These are phyloP conservation scores for Elsinoe necatrix DNA, from an alignment of 2,329 filamentous ascomycete species.

Conservation along the genomic window DNA sequence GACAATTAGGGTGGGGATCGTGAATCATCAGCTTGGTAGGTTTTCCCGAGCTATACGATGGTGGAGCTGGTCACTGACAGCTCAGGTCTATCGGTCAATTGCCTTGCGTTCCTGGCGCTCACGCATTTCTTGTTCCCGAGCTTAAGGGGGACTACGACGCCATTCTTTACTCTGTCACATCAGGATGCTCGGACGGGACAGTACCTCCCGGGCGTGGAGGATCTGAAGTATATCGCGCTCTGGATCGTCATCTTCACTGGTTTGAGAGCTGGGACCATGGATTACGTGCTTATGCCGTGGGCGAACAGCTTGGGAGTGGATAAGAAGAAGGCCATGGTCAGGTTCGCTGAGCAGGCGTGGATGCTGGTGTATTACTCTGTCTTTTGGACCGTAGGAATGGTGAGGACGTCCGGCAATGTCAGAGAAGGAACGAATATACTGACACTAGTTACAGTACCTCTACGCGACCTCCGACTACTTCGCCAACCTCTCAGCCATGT, in stretches of 20 bases:
- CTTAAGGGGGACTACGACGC: constrained; percentile 67
- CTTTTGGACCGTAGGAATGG: constrained; percentile 73
- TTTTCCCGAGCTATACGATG: background rate
- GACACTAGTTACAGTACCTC: constrained; percentile 54
- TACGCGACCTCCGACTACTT: constrained; percentile 70
- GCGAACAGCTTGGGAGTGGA: constrained; percentile 64
- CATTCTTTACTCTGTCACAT: constrained; percentile 84
- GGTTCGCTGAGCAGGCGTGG: constrained; percentile 94
- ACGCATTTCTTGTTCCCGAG: constrained; percentile 76
- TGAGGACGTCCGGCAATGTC: background rate
- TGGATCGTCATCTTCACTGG: constrained; percentile 82
- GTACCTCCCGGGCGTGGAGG: constrained; percentile 72
- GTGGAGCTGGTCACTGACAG: background rate
- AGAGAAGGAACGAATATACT: background rate
- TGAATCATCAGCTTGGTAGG: constrained; percentile 36
- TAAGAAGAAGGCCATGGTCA: constrained; percentile 65
- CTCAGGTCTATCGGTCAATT: constrained; percentile 73
- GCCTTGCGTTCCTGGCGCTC: constrained; percentile 72
- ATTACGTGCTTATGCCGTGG: constrained; percentile 74
- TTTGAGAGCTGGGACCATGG: constrained; percentile 74
- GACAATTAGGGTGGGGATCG: constrained; percentile 30
- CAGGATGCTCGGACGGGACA: constrained; percentile 58
- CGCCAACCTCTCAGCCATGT: constrained; percentile 67
- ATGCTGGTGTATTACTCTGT: constrained; percentile 71
- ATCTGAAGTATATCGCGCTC: constrained; percentile 66